A percentile compares a stretch with the other conserved stretches of the same genome.
Evolutionary conservation across 345 rosid genomes (phyloP).

Genomic region (Syzygium aqueum): DNA sequence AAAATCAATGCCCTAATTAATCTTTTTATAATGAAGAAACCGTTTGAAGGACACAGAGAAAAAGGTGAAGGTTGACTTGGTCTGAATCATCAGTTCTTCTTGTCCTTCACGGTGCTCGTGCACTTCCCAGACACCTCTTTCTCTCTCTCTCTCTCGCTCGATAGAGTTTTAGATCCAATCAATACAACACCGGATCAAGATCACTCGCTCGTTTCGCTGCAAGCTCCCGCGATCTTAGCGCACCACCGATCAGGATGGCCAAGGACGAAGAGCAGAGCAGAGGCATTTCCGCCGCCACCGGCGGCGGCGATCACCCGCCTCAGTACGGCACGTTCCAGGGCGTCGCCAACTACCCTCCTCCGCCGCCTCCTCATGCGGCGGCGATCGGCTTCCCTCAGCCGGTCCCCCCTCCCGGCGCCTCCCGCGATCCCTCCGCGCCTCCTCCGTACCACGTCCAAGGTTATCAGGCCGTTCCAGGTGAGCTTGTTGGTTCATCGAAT

Average conservation of each 20-base stretch:
- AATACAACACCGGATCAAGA: background rate
- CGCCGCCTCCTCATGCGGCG: constrained; percentile 22
- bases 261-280: constrained; percentile 2
- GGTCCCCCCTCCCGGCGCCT: constrained; percentile 59
- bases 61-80: background rate
- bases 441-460: constrained; percentile 48
- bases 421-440: constrained; percentile 29
- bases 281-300: background rate
- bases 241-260: background rate
- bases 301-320: background rate
- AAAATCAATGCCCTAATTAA: background rate
- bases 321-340: constrained; percentile 98
- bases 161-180: background rate
- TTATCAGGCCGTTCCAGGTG: constrained; percentile 75
- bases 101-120: background rate
- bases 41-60: background rate
- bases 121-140: background rate
- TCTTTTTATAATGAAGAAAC: background rate
- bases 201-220: background rate
- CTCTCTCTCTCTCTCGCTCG: background rate
- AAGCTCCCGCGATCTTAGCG: background rate
- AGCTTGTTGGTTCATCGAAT: background rate
- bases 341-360: constrained; percentile 84
- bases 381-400: constrained; percentile 87
- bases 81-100: background rate